These are phyloP conservation scores for Pseudopyricularia javanii DNA, from an alignment of 2,329 filamentous ascomycete species.

Conservation along the genomic window DNA sequence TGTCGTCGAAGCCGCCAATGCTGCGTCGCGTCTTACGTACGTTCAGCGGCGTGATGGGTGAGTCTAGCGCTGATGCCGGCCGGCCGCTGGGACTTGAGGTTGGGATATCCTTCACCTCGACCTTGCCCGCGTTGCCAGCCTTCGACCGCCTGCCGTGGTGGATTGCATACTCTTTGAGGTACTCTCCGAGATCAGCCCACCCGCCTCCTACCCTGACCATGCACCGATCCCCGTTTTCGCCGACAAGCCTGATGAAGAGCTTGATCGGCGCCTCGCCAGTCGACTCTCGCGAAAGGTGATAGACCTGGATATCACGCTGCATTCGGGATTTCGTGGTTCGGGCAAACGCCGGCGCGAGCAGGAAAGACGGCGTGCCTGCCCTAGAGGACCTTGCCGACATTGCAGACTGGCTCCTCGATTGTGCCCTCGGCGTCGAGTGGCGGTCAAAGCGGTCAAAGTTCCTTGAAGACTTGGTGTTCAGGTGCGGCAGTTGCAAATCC, in stretches of 20 bases:
- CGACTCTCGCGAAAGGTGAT: conserved; percentile 68
- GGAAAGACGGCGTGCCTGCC: conserved; percentile 54
- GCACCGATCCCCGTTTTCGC: conserved; percentile 78
- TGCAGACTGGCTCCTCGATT: conserved; percentile 34
- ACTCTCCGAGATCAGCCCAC: conserved; percentile 96
- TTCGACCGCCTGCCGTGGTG: conserved; percentile 71
- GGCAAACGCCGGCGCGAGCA: conserved; percentile 48
- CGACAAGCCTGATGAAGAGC: conserved; percentile 84
- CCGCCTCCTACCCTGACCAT: conserved; percentile 97
- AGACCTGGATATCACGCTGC: conserved; percentile 67
- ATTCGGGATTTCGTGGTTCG: conserved; percentile 36
- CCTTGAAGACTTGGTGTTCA: conserved; percentile 16
- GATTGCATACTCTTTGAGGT: conserved; percentile 81
- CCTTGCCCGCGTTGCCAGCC: conserved; percentile 32
- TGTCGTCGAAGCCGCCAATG: conserved; percentile 20
- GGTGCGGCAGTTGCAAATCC: conserved; percentile 37
- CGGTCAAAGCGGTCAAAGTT: conserved; percentile 3
- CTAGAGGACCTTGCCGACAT: conserved; percentile 33
- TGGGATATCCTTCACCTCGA: conserved; percentile 42
- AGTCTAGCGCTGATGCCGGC: conserved; percentile 21
- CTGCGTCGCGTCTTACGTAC: conserved; percentile 42
- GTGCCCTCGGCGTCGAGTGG: conserved; percentile 13
- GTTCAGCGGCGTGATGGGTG: conserved; percentile 32
- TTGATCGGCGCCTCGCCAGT: conserved; percentile 84
- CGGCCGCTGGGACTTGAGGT: conserved; percentile 21